These are phyloP conservation scores for Mycena latifolia DNA, from an alignment of 768 basidiomycete species.

Conservation along the genomic window DNA sequence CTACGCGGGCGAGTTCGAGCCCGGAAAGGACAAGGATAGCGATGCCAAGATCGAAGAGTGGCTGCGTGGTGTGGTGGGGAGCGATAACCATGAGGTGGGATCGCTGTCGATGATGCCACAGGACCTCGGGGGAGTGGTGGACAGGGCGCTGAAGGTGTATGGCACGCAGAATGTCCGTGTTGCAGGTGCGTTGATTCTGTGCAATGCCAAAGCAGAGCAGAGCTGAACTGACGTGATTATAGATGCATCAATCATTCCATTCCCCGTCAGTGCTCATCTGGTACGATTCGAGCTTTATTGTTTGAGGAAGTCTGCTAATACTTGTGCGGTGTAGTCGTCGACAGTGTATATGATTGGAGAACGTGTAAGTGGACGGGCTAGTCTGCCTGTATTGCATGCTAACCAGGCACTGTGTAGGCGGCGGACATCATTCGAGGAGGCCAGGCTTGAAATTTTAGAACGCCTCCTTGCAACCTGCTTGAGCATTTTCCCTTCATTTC, in stretches of 20 bases:
- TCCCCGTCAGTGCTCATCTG: constrained; percentile 48
- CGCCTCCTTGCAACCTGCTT: too few species aligned
- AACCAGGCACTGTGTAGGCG: constrained; percentile 14
- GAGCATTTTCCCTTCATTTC: not conserved
- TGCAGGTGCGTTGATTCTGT: constrained; percentile 39
- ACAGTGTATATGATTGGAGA: constrained; percentile 48
- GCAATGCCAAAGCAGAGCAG: too few species aligned
- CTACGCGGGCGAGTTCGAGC: constrained; percentile 48
- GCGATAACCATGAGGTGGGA: constrained; percentile 51
- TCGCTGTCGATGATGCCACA: constrained; percentile 56
- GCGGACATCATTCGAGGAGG: constrained; percentile 34
- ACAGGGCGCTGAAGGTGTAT: constrained; percentile 50
- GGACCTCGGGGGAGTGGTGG: constrained; percentile 53
- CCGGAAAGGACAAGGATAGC: constrained; percentile 38
- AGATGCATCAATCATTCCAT: constrained; percentile 50
- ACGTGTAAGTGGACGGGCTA: constrained; percentile 32
- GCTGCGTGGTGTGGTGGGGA: constrained; percentile 42
- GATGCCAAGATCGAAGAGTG: constrained; percentile 42
- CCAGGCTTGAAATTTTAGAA: not conserved
- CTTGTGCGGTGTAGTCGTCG: too few species aligned
- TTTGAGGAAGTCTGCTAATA: not conserved
- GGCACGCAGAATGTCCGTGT: constrained; percentile 51
- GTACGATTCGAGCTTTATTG: constrained; percentile 30
- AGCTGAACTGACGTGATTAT: not conserved
- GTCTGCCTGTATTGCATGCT: not conserved